Base-by-base conservation (phyloP, 805 yeast genomes). In the Schwanniomyces occidentalis region DNA sequence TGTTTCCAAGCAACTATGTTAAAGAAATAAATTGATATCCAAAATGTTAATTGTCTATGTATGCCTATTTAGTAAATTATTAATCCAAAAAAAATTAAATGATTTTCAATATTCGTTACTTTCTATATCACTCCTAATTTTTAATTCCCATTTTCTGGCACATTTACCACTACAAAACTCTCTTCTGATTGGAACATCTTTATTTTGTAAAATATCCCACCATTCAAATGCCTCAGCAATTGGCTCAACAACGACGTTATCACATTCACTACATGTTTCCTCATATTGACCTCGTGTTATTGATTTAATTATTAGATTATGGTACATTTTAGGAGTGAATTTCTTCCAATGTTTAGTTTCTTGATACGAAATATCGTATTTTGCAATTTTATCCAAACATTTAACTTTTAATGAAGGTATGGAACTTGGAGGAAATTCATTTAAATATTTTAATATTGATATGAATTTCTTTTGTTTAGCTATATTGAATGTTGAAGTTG, bases 161-260 rank as follows among this genome's bases (percentile, higher is more conserved):
- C 85, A 80, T 16, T 57, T 48, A 1, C 75, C 77, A 40, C 75
- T 64, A 44, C 85, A 80, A 43, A 80, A 80, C 40, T 71, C 71
- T 24, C 75, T 58, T 46, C 73, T 70, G 17, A 80, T 63, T 0
- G 86, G 85, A 3, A 78, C 55, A 22, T 63, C 51, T 23, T 56
- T 63, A 37, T 78, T 72, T 24, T 64, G 70, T 32, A 73, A 63
- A 30, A 78, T 63, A 45, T 80, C 80, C 85, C 86, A 80, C 85
- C 85, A 80, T 49, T 80, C 85, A 41, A 72, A 50, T 1, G 73
- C 66, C 45, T 79, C 81, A 0, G 84, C 85, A 9, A 69, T 65
- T 2, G 82, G 75, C 36, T 78, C 80, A 5, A 78, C 71, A 3
- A 73, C 62, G n/a, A 69, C 59, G 4, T 54, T 38, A 6, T 63